A percentile compares a stretch with the other conserved stretches of the same genome.
These are phyloP conservation scores for Exophiala alcalophila DNA, from an alignment of 2,329 filamentous ascomycete genomes.

Conservation along the genomic window DNA sequence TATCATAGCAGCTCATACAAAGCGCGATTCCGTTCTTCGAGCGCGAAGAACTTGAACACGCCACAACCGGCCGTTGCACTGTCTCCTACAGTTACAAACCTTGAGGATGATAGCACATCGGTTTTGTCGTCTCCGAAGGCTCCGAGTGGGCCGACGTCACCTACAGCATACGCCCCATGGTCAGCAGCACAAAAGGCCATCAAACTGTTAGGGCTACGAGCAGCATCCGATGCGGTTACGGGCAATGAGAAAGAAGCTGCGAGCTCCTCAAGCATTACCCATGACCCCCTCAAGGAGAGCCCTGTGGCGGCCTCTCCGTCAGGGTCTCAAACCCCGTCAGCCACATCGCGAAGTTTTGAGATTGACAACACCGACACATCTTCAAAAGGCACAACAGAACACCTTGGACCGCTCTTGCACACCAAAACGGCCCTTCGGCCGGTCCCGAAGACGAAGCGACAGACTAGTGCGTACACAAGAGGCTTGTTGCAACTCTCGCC, in stretches of 20 bases:
- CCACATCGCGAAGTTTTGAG: constrained; percentile 68
- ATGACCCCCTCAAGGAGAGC: constrained; percentile 51
- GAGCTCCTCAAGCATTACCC: constrained; percentile 39
- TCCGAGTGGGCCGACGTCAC: constrained; percentile 51
- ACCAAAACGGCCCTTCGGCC: constrained; percentile 48
- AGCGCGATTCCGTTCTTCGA: constrained; percentile 58
- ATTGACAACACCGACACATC: constrained; percentile 69
- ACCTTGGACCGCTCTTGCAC: constrained; percentile 42
- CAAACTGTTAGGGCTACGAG: constrained; percentile 68
- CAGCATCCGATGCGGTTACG: constrained; percentile 72
- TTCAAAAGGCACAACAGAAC: constrained; percentile 47
- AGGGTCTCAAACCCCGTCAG: constrained; percentile 65
- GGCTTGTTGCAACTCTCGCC: constrained; percentile 80
- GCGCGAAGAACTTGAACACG: constrained; percentile 53
- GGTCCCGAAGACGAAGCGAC: constrained; percentile 74
- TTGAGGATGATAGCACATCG: constrained; percentile 43
- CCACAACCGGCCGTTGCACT: constrained; percentile 40
- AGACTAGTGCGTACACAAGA: constrained; percentile 88
- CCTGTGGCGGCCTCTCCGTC: constrained; percentile 63
- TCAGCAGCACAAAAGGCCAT: constrained; percentile 58
- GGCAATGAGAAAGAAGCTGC: constrained; percentile 52
- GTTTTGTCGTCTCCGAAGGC: constrained; percentile 44
- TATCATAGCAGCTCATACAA: constrained; percentile 60
- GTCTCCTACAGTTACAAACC: constrained; percentile 56
- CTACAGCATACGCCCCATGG: constrained; percentile 48